Conservation (phyloP, 495 filamentous ascomycete genomes). For the Delitschia confertaspora region DNA sequence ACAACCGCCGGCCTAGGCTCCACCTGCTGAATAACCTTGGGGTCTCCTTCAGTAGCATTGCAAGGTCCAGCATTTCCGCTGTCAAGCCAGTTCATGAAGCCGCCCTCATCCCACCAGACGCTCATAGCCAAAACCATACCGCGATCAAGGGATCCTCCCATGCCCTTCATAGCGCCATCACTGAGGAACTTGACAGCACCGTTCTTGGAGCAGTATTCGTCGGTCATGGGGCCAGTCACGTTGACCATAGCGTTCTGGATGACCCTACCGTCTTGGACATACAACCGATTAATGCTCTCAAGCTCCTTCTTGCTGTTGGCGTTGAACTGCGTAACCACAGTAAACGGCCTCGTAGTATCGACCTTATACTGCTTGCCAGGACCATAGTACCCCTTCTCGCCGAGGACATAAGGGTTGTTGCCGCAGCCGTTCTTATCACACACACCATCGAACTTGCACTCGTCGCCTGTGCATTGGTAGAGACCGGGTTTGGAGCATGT, state of each 20-base stretch:
- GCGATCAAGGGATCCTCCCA: slow-evolving; percentile 37
- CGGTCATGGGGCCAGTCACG: slow-evolving; percentile 22
- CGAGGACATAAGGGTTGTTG: slow-evolving; percentile 67
- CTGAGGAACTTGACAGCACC: slow-evolving; percentile 18
- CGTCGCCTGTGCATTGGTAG: slow-evolving; percentile 48
- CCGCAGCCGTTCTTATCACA: slow-evolving; percentile 75
- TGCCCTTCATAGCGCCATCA: slow-evolving; percentile 27
- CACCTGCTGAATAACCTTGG: slow-evolving; percentile 24
- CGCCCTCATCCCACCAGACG: slow-evolving; percentile 53
- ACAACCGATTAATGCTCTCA: slow-evolving; percentile 59
- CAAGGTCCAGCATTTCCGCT: slow-evolving; percentile 49
- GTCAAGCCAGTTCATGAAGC: slow-evolving; percentile 59
- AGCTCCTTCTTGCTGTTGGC: slow-evolving; percentile 46
- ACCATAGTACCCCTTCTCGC: slow-evolving; percentile 56
- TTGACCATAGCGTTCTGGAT: slow-evolving; percentile 37
- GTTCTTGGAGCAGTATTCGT: slow-evolving; percentile 20
- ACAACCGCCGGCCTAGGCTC: slow-evolving; percentile 27
- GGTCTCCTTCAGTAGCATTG: slow-evolving; percentile 35
- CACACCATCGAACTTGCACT: slow-evolving; percentile 47
- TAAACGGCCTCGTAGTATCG: slow-evolving; percentile 55
- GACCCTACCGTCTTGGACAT: slow-evolving; percentile 59
- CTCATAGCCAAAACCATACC: slow-evolving; percentile 61
- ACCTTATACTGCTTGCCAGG: slow-evolving; percentile 42
- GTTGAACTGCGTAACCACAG: slow-evolving; percentile 64
- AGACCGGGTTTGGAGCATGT: slow-evolving; percentile 50